Evolutionary conservation across 2,329 filamentous ascomycete genomes (phyloP), one percentile per base, ranked within the genome.

Genomic region (Hypoxylon sp.): DNA sequence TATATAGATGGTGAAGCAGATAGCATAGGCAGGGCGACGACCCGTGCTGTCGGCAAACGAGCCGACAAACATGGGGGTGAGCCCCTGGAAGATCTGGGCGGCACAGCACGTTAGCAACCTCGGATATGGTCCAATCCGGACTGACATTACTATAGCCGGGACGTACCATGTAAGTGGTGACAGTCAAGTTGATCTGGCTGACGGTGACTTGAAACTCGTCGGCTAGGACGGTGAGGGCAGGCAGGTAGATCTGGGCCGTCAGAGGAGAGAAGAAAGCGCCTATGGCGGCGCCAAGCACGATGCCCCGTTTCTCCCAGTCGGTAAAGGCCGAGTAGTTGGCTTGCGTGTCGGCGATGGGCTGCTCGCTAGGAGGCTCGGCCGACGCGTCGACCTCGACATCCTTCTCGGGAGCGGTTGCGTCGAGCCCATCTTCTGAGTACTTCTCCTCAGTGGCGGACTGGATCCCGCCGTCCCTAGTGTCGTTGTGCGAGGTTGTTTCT

Each of bases 41-140:
- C 81, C 81, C 11, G 74, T 67, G 13, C 66, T 72, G 61, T 84
- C 82, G 2, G 81, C 79, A 20, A 84, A 72, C 15, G 77, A 77
- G 7, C 78, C 81, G 9, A 82, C 72, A 48, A 83, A 76, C 56
- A 78, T 77, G 3, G 82, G 82, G 0, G 81, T 78, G 3, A 85
- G 66, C 9, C 78, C 82, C 73, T 84, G 82, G 38, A 84, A 78
- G 40, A 84, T 78, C 76, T 75, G 48, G 71, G 71, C 41, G 37
- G 2, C 7, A 40, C 15, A 18, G n/a, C n/a, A 21, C 18, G 10
- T 56, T 42, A 58, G 43, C 37, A 27, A 48, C 21, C 42, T 47
- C 37, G 41, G 45, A n/a, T 37, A 40, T 20, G 27, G 45, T 37
- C 17, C 10, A 3, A 4, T 23, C 24, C 9, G 33, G 46, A 49